These are phyloP conservation scores for Wallacemonas sp. DNA, from an alignment of 208 protist species.

Conservation along the genomic window DNA sequence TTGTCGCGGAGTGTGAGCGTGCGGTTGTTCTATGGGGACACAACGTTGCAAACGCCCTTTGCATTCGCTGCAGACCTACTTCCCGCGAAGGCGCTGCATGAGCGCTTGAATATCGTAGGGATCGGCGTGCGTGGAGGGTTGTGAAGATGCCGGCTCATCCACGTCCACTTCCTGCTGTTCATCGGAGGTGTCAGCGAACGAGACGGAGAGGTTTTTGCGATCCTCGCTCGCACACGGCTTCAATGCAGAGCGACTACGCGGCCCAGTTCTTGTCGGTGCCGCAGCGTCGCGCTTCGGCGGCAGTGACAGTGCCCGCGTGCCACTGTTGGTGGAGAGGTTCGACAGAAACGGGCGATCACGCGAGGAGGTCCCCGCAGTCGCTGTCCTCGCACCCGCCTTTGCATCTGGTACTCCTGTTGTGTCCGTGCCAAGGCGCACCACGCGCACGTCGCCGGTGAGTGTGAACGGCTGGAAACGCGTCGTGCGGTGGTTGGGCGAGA, in stretches of 20 bases:
- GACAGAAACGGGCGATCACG: constrained; percentile 1
- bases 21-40: too few species aligned
- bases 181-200: constrained; percentile 1
- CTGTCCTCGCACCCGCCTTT: background rate
- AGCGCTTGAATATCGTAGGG: constrained; percentile 15
- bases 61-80: too few species aligned
- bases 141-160: background rate
- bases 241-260: constrained; percentile 9
- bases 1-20: too few species aligned
- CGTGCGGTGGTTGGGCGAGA: constrained; percentile 35
- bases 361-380: background rate
- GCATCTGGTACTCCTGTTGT: background rate
- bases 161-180: background rate
- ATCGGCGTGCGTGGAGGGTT: background rate
- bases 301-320: constrained; percentile 8
- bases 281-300: background rate
- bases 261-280: background rate
- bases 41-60: too few species aligned
- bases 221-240: background rate
- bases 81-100: background rate
- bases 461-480: constrained; percentile 39
- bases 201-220: background rate
- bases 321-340: constrained; percentile 3
- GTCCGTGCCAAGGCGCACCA: background rate
- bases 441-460: constrained; percentile 7